These are phyloP conservation scores for Sanghuangporus sanghuang DNA, from an alignment of 1,284 basidiomycete genomes.

Conservation along the genomic window DNA sequence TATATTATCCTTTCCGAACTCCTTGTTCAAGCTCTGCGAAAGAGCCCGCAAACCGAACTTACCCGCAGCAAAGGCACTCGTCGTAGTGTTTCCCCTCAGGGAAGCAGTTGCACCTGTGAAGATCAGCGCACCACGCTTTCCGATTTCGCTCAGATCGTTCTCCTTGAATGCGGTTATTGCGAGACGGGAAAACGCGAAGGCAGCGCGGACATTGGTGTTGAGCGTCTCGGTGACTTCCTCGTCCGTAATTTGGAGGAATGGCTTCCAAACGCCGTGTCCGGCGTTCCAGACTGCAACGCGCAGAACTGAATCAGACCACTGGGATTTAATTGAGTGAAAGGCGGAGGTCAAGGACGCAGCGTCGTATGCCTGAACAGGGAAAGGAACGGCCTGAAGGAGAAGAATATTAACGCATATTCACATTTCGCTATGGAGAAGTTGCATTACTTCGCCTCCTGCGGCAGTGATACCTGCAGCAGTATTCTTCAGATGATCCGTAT, in stretches of 20 bases:
- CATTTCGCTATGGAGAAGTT: not conserved
- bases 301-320: constrained; percentile 25
- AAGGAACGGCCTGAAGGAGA: constrained; percentile 22
- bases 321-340: constrained; percentile 22
- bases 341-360: constrained; percentile 20
- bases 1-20: constrained; percentile 30
- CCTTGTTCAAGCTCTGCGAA: constrained; percentile 28
- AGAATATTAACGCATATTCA: not conserved
- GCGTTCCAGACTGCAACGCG: constrained; percentile 26
- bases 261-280: constrained; percentile 24
- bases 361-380: constrained; percentile 24
- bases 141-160: constrained; percentile 19
- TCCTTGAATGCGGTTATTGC: constrained; percentile 26
- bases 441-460: constrained; percentile 23
- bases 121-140: constrained; percentile 26
- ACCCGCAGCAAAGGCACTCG: constrained; percentile 29
- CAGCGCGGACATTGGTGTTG: constrained; percentile 26
- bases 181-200: constrained; percentile 27
- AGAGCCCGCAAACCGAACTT: constrained; percentile 29
- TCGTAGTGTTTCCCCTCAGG: constrained; percentile 24
- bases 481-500: constrained; percentile 22
- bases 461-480: constrained; percentile 22
- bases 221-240: constrained; percentile 16
- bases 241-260: constrained; percentile 27
- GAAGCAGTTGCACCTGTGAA: constrained; percentile 30